These are phyloP conservation scores for Trichoderma breve DNA, from an alignment of 2,329 filamentous ascomycete genomes.

Conservation along the genomic window DNA sequence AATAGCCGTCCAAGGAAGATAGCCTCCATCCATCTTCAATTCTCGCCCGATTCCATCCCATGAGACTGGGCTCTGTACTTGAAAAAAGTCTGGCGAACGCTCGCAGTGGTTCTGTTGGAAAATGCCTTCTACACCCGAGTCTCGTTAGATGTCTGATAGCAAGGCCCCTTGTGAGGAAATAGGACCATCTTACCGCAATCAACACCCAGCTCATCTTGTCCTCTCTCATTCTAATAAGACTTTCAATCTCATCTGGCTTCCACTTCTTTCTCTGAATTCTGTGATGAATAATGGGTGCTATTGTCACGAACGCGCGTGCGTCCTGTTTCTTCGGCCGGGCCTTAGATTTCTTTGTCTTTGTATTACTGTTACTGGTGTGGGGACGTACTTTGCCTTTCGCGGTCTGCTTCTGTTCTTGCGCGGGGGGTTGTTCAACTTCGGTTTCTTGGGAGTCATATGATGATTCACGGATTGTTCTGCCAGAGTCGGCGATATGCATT, in stretches of 20 bases:
- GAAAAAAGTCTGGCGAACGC: background rate
- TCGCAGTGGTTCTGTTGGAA: background rate
- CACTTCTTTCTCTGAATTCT: background rate
- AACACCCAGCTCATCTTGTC: background rate
- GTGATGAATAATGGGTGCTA: fast-evolving
- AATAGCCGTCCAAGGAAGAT: background rate
- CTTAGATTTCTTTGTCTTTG: background rate
- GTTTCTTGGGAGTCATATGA: background rate
- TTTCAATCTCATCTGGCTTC: background rate
- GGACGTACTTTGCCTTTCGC: background rate
- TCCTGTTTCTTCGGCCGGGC: background rate
- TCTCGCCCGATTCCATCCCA: background rate
- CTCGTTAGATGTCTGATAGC: background rate
- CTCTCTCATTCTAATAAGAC: background rate
- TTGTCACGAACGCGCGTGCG: background rate
- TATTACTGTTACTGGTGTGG: background rate
- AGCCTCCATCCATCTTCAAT: background rate
- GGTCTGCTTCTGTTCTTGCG: background rate
- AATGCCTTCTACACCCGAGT: background rate
- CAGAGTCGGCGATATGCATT: background rate
- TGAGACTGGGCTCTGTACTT: background rate
- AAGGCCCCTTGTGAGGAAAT: background rate
- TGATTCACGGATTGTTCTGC: background rate
- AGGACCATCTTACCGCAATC: background rate
- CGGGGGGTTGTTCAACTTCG: background rate